A percentile compares a stretch with the other conserved stretches of the same genome.
Evolutionary conservation across 2,329 filamentous ascomycete species (phyloP).

Genomic region (Colletotrichum neosansevieriae): DNA sequence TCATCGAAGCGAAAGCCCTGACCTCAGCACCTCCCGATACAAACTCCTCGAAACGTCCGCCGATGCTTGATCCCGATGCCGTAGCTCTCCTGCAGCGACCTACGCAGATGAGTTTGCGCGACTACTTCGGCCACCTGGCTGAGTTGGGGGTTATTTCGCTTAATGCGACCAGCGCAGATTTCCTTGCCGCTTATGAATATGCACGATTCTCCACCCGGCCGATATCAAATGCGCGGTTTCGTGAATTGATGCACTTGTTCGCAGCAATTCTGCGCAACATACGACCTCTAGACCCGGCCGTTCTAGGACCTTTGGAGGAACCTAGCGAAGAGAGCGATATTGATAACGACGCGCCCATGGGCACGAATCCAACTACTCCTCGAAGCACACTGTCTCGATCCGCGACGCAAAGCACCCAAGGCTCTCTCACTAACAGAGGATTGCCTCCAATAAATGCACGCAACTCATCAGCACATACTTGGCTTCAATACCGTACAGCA

Average conservation of each 20-base stretch:
- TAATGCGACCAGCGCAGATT: conserved; percentile 64
- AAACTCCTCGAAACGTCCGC: conserved; percentile 52
- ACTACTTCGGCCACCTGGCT: conserved; percentile 81
- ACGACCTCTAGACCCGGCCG: conserved; percentile 68
- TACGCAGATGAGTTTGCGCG: conserved; percentile 78
- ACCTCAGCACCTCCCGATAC: conserved; percentile 76
- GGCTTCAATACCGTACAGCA: conserved; percentile 63
- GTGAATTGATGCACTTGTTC: conserved; percentile 85
- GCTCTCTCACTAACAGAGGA: conserved; percentile 43
- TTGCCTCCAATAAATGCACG: conserved; percentile 48
- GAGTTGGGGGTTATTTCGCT: conserved; percentile 71
- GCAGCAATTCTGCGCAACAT: conserved; percentile 84
- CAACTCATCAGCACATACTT: conserved; percentile 57
- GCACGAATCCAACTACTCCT: conserved; percentile 57
- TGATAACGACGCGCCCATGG: conserved; percentile 59
- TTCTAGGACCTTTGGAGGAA: conserved; percentile 55
- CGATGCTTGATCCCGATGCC: conserved; percentile 73
- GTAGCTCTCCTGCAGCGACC: conserved; percentile 79
- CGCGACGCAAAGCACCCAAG: conserved; percentile 48
- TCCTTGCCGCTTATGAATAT: conserved; percentile 82
- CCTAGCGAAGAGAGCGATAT: conserved; percentile 55
- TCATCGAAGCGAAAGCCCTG: conserved; percentile 94
- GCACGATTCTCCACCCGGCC: conserved; percentile 83
- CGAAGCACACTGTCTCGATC: conserved; percentile 47
- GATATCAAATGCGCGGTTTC: conserved; percentile 78